Conservation (phyloP, 306 rosid genomes). For the Cicer yamashitae region DNA sequence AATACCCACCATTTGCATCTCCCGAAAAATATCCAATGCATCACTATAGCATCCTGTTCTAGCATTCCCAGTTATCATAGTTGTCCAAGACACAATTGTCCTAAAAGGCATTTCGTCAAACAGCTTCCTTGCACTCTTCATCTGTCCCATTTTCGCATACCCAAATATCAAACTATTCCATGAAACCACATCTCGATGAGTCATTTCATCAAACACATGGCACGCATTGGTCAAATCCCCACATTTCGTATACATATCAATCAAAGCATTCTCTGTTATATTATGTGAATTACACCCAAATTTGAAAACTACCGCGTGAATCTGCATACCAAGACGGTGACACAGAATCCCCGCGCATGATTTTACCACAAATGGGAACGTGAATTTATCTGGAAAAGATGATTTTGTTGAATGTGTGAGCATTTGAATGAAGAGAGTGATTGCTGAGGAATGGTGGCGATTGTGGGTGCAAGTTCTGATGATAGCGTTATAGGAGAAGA, state of each 20-base stretch:
- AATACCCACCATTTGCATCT: conserved; percentile 71
- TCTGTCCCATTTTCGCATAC: conserved; percentile 64
- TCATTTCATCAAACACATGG: conserved; percentile 66
- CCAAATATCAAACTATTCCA: conserved; percentile 82
- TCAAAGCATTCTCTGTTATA: conserved; percentile 64
- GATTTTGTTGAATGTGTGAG: conserved; percentile 36
- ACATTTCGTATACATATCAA: conserved; percentile 68
- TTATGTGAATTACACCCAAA: conserved; percentile 55
- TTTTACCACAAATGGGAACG: conserved; percentile 74
- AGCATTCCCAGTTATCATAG: conserved; percentile 72
- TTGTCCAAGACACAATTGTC: conserved; percentile 83
- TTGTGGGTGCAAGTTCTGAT: conserved; percentile 68
- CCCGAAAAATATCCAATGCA: conserved; percentile 68
- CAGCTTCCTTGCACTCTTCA: conserved; percentile 60
- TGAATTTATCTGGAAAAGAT: conserved; percentile 62
- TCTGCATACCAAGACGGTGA: conserved; percentile 59
- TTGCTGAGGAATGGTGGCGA: conserved; percentile 42
- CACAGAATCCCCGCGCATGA: conserved; percentile 61
- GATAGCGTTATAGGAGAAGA: conserved; percentile 64
- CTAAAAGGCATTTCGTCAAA: conserved; percentile 75
- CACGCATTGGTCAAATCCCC: conserved; percentile 59
- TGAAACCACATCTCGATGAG: conserved; percentile 59
- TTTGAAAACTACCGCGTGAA: conserved; percentile 72
- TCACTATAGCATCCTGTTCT: conserved; percentile 59
- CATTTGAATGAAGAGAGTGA: conserved; percentile 62